These are phyloP conservation scores for Pythium monospermum DNA, from an alignment of 352 stramenopile genomes.

Conservation along the genomic window DNA sequence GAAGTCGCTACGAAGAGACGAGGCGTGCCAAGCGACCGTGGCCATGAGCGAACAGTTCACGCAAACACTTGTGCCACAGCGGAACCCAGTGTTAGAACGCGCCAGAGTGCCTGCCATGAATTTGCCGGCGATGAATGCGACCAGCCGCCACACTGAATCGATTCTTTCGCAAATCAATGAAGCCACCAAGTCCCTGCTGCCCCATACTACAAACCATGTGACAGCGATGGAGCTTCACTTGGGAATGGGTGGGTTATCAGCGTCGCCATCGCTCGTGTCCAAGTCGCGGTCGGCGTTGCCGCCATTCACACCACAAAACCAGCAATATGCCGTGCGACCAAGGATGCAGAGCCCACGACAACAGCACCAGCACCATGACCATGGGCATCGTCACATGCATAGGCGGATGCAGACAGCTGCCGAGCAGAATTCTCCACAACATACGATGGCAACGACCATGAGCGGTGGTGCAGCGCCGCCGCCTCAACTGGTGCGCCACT, in stretches of 20 bases:
- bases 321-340: not conserved
- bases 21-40: slow-evolving; percentile 59
- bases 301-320: not conserved
- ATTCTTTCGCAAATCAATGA: slow-evolving; percentile 63
- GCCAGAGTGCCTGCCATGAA: slow-evolving; percentile 38
- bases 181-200: slow-evolving; percentile 37
- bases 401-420: no score
- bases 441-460: slow-evolving; percentile 5
- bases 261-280: slow-evolving; percentile 15
- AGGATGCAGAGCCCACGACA: not conserved
- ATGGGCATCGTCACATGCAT: not conserved
- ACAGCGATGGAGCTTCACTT: slow-evolving; percentile 20
- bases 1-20: slow-evolving; percentile 46
- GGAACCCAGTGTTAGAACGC: slow-evolving; percentile 63
- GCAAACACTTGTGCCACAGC: slow-evolving; percentile 61
- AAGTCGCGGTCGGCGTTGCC: not conserved
- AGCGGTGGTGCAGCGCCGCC: slow-evolving; percentile 2
- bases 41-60: slow-evolving; percentile 24
- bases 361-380: not conserved
- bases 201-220: slow-evolving; percentile 27
- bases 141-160: slow-evolving; percentile 22
- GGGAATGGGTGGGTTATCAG: no score
- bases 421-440: no score
- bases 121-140: slow-evolving; percentile 32
- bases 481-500: slow-evolving; percentile 48